Percentiles rank a stretch among this genome's conserved stretches.
Evolutionary conservation across 2,329 filamentous ascomycete genomes (phyloP).

Genomic region (Coleophoma eucalyptorum): DNA sequence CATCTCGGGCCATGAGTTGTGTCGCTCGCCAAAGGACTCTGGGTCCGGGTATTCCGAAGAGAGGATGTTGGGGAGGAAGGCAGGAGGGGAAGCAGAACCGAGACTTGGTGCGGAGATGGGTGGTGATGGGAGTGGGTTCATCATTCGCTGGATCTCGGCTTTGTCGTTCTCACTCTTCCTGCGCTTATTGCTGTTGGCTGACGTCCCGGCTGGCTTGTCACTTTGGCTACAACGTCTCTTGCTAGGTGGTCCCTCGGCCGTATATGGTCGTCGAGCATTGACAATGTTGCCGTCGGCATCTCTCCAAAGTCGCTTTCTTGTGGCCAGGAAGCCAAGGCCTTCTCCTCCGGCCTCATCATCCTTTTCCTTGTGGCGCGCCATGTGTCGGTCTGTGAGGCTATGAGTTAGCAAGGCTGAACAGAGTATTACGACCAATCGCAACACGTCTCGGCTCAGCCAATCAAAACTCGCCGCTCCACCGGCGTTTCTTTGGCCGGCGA

Average conservation of each 20-base stretch:
- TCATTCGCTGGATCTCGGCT: slow-evolving; percentile 1
- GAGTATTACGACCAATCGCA: background rate
- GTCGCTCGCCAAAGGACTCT: background rate
- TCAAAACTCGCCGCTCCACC: background rate
- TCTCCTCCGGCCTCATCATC: slow-evolving; percentile 45
- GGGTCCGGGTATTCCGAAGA: slow-evolving; percentile 3
- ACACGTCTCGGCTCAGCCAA: background rate
- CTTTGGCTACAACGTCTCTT: slow-evolving; percentile 9
- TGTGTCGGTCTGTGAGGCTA: slow-evolving; percentile 43
- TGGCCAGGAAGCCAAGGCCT: slow-evolving; percentile 40
- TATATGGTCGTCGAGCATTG: slow-evolving; percentile 32
- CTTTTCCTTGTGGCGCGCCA: slow-evolving; percentile 41
- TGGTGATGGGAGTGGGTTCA: slow-evolving; percentile 19
- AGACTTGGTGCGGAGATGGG: slow-evolving; percentile 16
- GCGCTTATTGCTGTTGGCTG: slow-evolving; percentile 11
- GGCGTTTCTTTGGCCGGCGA: background rate
- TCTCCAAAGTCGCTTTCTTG: slow-evolving; percentile 45
- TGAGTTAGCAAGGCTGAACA: slow-evolving; percentile 4
- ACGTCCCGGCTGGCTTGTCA: slow-evolving; percentile 13
- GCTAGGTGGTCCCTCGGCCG: slow-evolving; percentile 14
- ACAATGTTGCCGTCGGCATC: slow-evolving; percentile 41
- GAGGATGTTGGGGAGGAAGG: slow-evolving; percentile 5
- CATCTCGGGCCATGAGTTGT: background rate
- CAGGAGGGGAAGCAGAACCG: slow-evolving; percentile 8
- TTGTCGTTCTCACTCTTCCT: slow-evolving; percentile 1